Conservation (phyloP, 2,329 filamentous ascomycete species). For the Bipolaris zeicola region DNA sequence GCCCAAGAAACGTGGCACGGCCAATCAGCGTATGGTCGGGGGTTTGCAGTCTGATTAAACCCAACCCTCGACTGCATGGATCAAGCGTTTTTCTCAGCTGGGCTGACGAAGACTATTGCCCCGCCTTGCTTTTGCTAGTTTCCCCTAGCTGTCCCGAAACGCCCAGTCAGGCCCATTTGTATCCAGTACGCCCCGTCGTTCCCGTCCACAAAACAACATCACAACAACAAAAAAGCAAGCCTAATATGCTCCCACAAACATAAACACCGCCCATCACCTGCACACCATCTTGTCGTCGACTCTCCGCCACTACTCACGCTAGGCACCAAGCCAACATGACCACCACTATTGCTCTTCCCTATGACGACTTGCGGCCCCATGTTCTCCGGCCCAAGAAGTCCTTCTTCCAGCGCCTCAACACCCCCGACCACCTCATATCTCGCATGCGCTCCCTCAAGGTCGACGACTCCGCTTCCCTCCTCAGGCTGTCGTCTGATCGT, state of each 20-base stretch:
- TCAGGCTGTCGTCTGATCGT: conserved; percentile 2
- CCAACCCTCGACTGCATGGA: conserved; percentile 14
- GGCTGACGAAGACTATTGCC: conserved; percentile 12
- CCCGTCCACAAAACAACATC: conserved; percentile 9
- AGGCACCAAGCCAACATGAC: conserved; percentile 9
- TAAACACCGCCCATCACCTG: conserved; percentile 3
- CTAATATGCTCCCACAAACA: conserved; percentile 10
- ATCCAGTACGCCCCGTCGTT: conserved; percentile 10
- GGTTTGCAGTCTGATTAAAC: conserved; percentile 5
- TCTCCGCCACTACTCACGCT: not conserved
- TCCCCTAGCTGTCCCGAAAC: conserved; percentile 8
- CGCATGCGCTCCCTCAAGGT: conserved; percentile 17
- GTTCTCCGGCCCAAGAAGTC: conserved; percentile 18
- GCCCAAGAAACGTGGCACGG: not conserved
- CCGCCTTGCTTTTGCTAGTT: conserved; percentile 14
- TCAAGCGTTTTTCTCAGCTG: conserved; percentile 13
- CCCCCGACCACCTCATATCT: conserved; percentile 13
- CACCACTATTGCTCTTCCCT: conserved; percentile 20
- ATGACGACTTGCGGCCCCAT: conserved; percentile 15
- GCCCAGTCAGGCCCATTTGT: conserved; percentile 14
- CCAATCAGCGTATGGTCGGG: conserved; percentile 1
- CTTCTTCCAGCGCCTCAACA: conserved; percentile 23
- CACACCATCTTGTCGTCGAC: not conserved
- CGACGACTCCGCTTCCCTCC: not conserved
- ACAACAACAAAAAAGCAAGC: conserved; percentile 12